phyloP scores from a whole-genome alignment of 2,329 filamentous ascomycete genomes.

The Neobulgaria alba region DNA sequence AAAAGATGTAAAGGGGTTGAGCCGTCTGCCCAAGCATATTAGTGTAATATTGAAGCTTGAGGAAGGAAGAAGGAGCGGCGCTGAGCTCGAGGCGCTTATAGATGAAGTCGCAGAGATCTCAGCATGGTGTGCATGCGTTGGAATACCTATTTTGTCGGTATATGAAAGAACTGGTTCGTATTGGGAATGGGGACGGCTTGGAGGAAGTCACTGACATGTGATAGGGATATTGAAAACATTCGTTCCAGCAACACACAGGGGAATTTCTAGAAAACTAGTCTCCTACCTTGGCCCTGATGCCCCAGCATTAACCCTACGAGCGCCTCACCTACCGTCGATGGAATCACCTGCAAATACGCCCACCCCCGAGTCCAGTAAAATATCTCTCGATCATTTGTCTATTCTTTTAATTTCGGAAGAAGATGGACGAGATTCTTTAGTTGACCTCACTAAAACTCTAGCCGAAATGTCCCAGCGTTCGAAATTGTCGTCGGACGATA shows the following conservation, averaged over 20 bases:
- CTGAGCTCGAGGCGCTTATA: slow-evolving; percentile 73
- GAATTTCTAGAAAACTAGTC: slow-evolving; percentile 69
- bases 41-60: slow-evolving; percentile 77
- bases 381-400: slow-evolving; percentile 36
- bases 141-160: slow-evolving; percentile 78
- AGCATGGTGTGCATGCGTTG: slow-evolving; percentile 86
- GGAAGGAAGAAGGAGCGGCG: slow-evolving; percentile 57
- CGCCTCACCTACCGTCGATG: slow-evolving; percentile 58
- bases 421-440: slow-evolving; percentile 86
- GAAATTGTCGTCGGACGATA: slow-evolving; percentile 74
- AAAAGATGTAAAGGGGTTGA: slow-evolving; percentile 70
- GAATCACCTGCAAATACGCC: slow-evolving; percentile 39
- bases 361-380: slow-evolving; percentile 31
- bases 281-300: slow-evolving; percentile 77
- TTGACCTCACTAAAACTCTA: slow-evolving; percentile 90
- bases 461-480: slow-evolving; percentile 89
- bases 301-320: slow-evolving; percentile 63
- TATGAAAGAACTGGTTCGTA: slow-evolving; percentile 81
- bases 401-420: slow-evolving; percentile 78
- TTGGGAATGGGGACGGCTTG: neutral
- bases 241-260: slow-evolving; percentile 74
- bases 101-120: slow-evolving; percentile 87
- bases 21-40: slow-evolving; percentile 71
- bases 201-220: slow-evolving; percentile 10
- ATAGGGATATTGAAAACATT: slow-evolving; percentile 82